Conservation (phyloP, 2,329 filamentous ascomycete genomes). For the Colletotrichum tropicicola region DNA sequence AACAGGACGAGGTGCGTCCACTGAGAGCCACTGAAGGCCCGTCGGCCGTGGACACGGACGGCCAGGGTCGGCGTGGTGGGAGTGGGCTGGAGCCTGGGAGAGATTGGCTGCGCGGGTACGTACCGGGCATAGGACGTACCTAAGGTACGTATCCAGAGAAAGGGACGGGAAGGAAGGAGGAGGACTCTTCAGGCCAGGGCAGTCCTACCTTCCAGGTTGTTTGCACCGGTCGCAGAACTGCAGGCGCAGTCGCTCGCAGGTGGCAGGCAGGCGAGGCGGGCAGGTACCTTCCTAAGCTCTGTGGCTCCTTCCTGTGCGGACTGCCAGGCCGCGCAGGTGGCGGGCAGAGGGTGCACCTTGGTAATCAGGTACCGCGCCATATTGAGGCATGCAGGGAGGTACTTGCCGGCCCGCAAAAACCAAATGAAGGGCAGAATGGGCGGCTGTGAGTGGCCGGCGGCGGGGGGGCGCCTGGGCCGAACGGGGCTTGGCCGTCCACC, state of each 20-base stretch:
- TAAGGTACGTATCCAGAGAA: background rate
- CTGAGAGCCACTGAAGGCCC: slow-evolving; percentile 9
- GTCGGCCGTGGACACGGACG: slow-evolving; percentile 3
- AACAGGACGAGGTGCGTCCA: slow-evolving; percentile 6
- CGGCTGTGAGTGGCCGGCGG: slow-evolving; percentile 4
- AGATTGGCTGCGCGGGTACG: background rate
- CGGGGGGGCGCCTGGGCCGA: background rate
- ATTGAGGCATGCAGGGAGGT: background rate
- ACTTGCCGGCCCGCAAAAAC: background rate
- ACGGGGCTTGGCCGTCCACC: slow-evolving; percentile 17
- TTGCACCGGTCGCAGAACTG: too few relatives aligned
- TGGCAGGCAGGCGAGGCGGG: background rate
- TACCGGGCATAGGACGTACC: background rate
- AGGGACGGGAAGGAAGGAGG: too few relatives aligned
- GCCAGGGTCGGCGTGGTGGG: background rate
- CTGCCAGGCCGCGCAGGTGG: too few relatives aligned
- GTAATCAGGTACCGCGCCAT: background rate
- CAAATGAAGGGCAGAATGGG: background rate
- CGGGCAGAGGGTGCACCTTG: background rate
- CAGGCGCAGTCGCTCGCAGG: too few relatives aligned
- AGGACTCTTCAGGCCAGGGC: too few relatives aligned
- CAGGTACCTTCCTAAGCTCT: background rate
- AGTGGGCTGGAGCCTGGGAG: background rate
- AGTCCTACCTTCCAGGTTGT: too few relatives aligned
- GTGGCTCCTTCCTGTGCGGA: background rate